Conservation (phyloP, 768 basidiomycete genomes). For the Mycena maculata region DNA sequence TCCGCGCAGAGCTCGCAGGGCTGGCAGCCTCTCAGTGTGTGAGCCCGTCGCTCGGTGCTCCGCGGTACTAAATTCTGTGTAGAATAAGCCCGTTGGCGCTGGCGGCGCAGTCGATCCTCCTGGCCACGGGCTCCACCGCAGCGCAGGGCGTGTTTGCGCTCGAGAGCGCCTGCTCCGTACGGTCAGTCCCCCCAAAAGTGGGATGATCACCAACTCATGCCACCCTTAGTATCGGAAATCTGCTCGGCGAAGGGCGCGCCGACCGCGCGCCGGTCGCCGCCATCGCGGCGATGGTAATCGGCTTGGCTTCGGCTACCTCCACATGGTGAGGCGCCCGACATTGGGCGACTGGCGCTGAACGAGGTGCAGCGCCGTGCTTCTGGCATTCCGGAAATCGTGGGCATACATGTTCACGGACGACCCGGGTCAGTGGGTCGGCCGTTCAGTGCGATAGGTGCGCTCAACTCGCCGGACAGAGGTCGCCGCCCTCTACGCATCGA, state of each 20-base stretch:
- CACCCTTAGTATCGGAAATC: neutral
- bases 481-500: neutral
- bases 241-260: neutral
- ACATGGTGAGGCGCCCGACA: neutral
- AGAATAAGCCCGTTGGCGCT: neutral
- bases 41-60: too few species aligned
- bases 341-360: too few species aligned
- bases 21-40: conserved; percentile 3
- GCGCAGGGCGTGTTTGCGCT: neutral
- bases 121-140: neutral
- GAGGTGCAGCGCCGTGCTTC: neutral
- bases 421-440: neutral
- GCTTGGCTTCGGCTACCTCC: neutral
- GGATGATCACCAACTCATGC: neutral
- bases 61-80: neutral
- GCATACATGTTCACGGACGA: neutral
- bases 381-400: neutral
- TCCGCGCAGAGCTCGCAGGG: neutral
- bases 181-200: neutral
- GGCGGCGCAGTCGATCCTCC: neutral
- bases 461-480: too few species aligned
- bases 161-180: neutral
- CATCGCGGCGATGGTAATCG: neutral
- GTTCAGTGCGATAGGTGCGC: too few species aligned
- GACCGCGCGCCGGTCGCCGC: neutral